Base-by-base conservation (phyloP, 768 basidiomycete genomes). In the Lactarius psammicola region DNA sequence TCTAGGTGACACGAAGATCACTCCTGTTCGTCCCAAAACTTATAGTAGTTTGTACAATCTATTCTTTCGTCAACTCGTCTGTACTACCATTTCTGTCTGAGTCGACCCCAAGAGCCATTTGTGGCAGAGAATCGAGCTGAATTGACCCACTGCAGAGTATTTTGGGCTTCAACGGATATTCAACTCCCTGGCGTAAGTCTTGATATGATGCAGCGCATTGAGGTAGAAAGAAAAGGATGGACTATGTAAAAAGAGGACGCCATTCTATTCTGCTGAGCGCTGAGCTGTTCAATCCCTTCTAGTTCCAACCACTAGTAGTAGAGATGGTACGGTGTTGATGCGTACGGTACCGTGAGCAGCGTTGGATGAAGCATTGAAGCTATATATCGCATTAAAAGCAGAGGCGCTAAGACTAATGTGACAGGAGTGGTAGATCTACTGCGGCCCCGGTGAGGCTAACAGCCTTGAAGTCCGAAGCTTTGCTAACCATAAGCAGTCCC, bases 271-370 rank as follows among this genome's bases (percentile, higher is more conserved):
- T 49, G 23, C 46, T n/a, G 9, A 11, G 3, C 20, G 4, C 10
- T 11, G 44, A 49, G 20, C 40, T 1, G 77, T 72, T 98, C 96
- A 72, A 98, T 95, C 0, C 95, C 96, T 23, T 93, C 95, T 10
- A 98, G 79, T 73, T 92, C 92, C 95, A 95, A 98, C 98, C 97
- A 8, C 95, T 92, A 0, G 94, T 92, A 0, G 89, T 88, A 0
- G 96, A 93, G 59, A 97, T 85, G 74, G 96, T 63, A 98, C 85
- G 1, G 92, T 86, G 63, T 84, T 82, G n/a, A 83, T 75, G 65
- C 85, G 80, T 62, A 95, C 73, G 70, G 87, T 90, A 26, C 93
- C 95, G 71, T 95, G 94, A 0, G 90, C 13, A 51, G 26, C 49
- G 5, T 23, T 26, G 49, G 6, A 26, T 15, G 49, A 51, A 5